Conservation (phyloP, 352 stramenopile species). For the Thraustotheca clavata region DNA sequence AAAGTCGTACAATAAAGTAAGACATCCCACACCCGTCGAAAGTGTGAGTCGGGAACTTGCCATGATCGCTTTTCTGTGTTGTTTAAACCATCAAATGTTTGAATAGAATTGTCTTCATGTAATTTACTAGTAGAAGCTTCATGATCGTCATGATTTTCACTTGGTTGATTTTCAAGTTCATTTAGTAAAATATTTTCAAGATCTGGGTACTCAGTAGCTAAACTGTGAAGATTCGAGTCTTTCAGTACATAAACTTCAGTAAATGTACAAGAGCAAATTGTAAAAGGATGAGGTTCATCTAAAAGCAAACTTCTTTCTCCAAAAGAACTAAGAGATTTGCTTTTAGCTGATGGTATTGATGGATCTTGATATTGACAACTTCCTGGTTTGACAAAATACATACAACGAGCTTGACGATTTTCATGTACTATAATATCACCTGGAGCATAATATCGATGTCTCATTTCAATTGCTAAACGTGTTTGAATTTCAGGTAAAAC, state of each 20-base stretch:
- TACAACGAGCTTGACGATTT: not conserved
- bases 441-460: not conserved
- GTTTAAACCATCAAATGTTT: too few relatives aligned
- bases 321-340: slow-evolving; percentile 10
- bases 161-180: too few relatives aligned
- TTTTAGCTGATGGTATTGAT: not conserved
- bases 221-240: not conserved
- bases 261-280: slow-evolving; percentile 11
- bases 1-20: slow-evolving; percentile 13
- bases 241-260: slow-evolving; percentile 10
- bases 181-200: not conserved
- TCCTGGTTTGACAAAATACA: slow-evolving; percentile 20
- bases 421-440: not conserved
- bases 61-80: not conserved
- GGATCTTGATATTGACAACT: slow-evolving; percentile 14
- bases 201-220: not conserved
- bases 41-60: slow-evolving; percentile 12
- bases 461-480: not conserved
- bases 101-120: too few relatives aligned
- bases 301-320: slow-evolving; percentile 9
- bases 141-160: too few relatives aligned
- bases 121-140: too few relatives aligned
- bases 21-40: slow-evolving; percentile 14
- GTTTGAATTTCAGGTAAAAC: not conserved
- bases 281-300: slow-evolving; percentile 12